Evolutionary conservation across 2,329 filamentous ascomycete species (phyloP), one percentile per base, ranked within the genome.

Genomic region (Paradendryphiella salina): DNA sequence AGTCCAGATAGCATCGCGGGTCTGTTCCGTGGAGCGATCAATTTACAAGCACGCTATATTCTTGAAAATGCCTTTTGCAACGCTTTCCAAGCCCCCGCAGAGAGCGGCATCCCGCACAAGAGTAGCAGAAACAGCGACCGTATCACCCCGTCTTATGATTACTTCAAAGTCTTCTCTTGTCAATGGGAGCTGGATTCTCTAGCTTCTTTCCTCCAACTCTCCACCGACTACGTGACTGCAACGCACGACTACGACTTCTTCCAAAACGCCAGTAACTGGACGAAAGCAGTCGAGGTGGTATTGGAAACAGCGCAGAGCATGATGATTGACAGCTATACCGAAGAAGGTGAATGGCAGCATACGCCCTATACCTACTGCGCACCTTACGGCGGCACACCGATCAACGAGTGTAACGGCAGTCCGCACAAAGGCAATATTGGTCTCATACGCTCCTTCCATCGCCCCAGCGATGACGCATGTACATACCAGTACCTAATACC

Each of bases 11-110:
- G 66, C 1, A 75, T 90, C 6, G 85, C 86, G 14, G 82, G 80
- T 7, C 73, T 90, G 0, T 88, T 85, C 73, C 80, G 86, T 5
- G 87, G 87, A 1, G 80, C 87, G 1, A 87, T 90, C 68, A 89
- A 89, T 65, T 77, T 87, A 3, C 87, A 90, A 69, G 79, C 85
- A 14, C 79, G 86, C 18, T 89, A 88, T 66, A 81, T 90, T 41
- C 76, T 83, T 39, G 79, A 80, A 39, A 81, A 80, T 20, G 78
- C 78, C 0, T 80, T 78, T 63, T 80, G 79, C 71, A 80, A 81
- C 57, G 74, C 77, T 1, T 80, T 80, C 54, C 79, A 81, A 60
- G 77, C 79, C 1, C 79, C 79, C 0, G 67, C 72, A 1, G 78
- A 81, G 54, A 77, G 76, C 28, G 71, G 70, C 5, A 69, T 80